These are phyloP conservation scores for Podaxis rugospora DNA, from an alignment of 768 basidiomycete species.

Conservation along the genomic window DNA sequence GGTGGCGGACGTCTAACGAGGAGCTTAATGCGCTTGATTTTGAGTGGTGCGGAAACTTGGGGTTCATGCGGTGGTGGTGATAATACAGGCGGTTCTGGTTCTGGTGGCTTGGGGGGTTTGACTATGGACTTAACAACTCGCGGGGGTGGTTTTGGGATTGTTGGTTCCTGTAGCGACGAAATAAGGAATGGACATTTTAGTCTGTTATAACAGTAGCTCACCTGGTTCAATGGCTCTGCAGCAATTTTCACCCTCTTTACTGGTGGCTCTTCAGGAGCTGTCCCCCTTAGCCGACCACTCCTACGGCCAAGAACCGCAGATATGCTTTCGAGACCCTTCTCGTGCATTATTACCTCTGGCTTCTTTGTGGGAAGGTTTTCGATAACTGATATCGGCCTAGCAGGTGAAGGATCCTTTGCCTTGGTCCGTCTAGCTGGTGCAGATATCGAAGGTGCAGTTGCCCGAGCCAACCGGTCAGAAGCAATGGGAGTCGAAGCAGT, in stretches of 20 bases:
- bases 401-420: not conserved
- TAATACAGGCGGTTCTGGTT: constrained; percentile 9
- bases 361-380: not conserved
- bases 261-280: not conserved
- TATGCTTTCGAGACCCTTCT: not conserved
- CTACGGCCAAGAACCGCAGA: constrained; percentile 7
- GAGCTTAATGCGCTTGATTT: constrained; percentile 61
- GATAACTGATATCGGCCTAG: not conserved
- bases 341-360: not conserved
- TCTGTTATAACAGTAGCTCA: not conserved
- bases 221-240: not conserved
- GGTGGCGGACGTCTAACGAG: constrained; percentile 65
- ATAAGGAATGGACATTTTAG: not conserved
- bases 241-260: constrained; percentile 3
- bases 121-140: not conserved
- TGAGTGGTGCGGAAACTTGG: constrained; percentile 18
- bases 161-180: not conserved
- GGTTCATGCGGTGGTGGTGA: not conserved
- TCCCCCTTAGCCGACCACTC: constrained; percentile 1
- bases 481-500: not conserved
- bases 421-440: constrained; percentile 1
- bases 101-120: constrained; percentile 1
- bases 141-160: not conserved
- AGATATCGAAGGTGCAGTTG: not conserved
- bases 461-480: not conserved